phyloP scores from a whole-genome alignment of 1,139 yeast genomes.

The Sugiyamaella sp. region DNA sequence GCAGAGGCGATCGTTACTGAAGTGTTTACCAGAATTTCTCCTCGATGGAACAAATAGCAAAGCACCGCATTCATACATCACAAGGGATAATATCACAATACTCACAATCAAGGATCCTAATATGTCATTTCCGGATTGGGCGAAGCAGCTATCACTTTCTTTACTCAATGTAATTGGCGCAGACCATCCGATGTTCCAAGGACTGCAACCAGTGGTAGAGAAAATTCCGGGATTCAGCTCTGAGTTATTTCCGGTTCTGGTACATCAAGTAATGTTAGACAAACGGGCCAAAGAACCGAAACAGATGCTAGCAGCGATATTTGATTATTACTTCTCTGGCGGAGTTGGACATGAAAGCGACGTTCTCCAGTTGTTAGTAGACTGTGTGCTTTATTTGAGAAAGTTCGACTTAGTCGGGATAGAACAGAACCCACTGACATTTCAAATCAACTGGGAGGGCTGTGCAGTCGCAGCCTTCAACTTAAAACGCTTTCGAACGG shows the following conservation, averaged over 20 bases:
- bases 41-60: constrained; percentile 15
- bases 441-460: constrained; percentile 13
- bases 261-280: constrained; percentile 29
- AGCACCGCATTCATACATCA: neutral
- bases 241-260: constrained; percentile 45
- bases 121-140: constrained; percentile 9
- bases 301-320: neutral
- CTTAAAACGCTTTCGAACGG: constrained; percentile 25
- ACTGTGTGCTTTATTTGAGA: constrained; percentile 14
- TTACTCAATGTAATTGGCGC: neutral
- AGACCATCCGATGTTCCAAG: constrained; percentile 11
- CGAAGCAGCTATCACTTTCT: neutral
- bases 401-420: constrained; percentile 8
- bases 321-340: constrained; percentile 8
- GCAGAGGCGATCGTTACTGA: constrained; percentile 10
- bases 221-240: constrained; percentile 31
- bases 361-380: constrained; percentile 8
- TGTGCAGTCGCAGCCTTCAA: constrained; percentile 21
- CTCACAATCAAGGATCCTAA: neutral
- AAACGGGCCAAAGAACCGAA: constrained; percentile 1
- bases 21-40: constrained; percentile 8
- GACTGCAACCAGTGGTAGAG: constrained; percentile 14
- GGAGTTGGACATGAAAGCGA: neutral
- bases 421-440: neutral
- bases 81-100: neutral